Evolutionary conservation across 306 rosid genomes (phyloP), one percentile per base, ranked within the genome.

Genomic region (Vicia sativa): DNA sequence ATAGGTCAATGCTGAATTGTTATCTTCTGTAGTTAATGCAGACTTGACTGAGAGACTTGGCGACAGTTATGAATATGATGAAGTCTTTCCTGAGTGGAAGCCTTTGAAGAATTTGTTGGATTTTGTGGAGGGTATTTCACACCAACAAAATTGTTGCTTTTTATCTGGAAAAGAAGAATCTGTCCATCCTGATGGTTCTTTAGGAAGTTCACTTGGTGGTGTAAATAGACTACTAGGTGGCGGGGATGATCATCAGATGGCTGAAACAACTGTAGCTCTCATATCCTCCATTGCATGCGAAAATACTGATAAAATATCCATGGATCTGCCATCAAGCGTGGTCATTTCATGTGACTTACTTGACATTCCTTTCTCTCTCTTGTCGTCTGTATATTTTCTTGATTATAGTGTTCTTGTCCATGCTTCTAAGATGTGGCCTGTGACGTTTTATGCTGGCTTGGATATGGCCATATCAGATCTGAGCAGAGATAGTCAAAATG

Each of bases 1-100:
- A 54, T 81, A 93, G 98, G 97, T 88, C 74, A 86, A 88, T 67
- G 84, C 85, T 54, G 75, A 73, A 42, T 75, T 85, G 71, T 73
- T 90, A 70, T 87, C 95, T 72, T 76, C 93, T 68, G 60, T 86
- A 63, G 83, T 92, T 70, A 82, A 77, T 71, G 77, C 86, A 54
- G 72, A 81, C 82, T 80, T 90, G 83, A 74, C 46, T 5, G 84
- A 87, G 85, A 83, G 60, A 80, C 80, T 92, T 74, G 85, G 76
- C 67, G 80, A 74, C 64, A 52, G 4, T 62, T 45, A 68, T 75
- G 80, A 77, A 54, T 79, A 70, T 71, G 80, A 68, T 26, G 85
- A 62, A 52, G 66, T 57, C 71, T 80, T 73, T 75, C 82, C 80
- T 63, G 85, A 83, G 74, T 88, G 96, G 96, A 90, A 81, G 68